Evolutionary conservation across 352 stramenopile genomes (phyloP).

Genomic region (Phytopythium boreale): DNA sequence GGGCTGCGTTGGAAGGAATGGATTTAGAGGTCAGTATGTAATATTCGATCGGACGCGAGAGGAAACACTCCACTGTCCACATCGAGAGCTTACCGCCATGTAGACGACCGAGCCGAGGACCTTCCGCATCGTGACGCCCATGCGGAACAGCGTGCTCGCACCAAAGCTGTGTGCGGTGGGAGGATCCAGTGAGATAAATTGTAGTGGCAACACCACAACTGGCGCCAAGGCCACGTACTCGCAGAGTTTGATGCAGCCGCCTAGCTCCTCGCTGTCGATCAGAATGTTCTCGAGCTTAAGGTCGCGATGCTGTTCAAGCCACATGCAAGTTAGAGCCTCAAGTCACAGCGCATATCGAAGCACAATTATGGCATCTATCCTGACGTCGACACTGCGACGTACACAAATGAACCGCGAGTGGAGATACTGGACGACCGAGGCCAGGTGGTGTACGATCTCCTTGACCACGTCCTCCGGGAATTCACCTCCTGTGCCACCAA

Average conservation of each 20-base stretch:
- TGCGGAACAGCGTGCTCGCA: conserved; percentile 72
- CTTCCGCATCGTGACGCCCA: conserved; percentile 75
- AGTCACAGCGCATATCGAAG: background rate
- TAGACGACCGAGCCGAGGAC: conserved; percentile 79
- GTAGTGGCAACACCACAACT: too few relatives aligned
- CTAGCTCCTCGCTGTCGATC: conserved; percentile 46
- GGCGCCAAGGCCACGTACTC: conserved; percentile 51
- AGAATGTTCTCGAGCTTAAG: conserved; percentile 84
- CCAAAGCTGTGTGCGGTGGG: conserved; percentile 57
- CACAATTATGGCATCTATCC: background rate
- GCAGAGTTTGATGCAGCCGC: conserved; percentile 73
- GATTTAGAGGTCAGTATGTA: background rate
- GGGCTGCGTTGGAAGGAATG: conserved; percentile 25
- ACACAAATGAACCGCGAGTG: conserved; percentile 82
- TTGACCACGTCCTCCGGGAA: conserved; percentile 62
- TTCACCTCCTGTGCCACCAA: conserved; percentile 15
- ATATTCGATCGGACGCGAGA: background rate
- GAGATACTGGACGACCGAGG: conserved; percentile 79
- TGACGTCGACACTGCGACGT: conserved; percentile 8
- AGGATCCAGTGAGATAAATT: background rate
- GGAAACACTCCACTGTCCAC: background rate
- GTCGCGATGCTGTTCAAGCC: conserved; percentile 53
- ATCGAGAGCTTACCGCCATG: conserved; percentile 59
- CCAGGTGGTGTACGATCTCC: conserved; percentile 52
- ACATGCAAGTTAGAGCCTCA: background rate